A percentile compares a stretch with the other conserved stretches of the same genome.
phyloP scores from a whole-genome alignment of 2,329 filamentous ascomycete species.

The Xylaria sp. region DNA sequence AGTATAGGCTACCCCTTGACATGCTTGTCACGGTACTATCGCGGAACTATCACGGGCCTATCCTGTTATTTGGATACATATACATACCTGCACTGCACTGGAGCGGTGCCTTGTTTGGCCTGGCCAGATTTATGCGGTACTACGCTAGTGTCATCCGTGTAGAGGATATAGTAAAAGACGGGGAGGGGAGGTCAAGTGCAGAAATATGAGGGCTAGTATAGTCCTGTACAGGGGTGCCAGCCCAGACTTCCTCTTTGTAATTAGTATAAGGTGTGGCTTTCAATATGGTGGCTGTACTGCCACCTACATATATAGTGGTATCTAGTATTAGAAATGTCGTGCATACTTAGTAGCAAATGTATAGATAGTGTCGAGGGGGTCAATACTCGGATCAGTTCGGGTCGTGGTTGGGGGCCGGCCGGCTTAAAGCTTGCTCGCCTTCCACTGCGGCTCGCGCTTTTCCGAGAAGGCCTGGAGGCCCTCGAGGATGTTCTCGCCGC shows the following conservation, averaged over 20 bases:
- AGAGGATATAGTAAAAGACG: not conserved
- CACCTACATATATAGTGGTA: not conserved
- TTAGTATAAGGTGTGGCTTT: too few species aligned
- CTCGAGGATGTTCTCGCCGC: conserved; percentile 47
- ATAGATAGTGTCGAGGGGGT: not conserved
- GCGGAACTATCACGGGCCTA: not conserved
- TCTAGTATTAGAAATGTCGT: conserved; percentile 9
- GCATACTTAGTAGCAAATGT: not conserved
- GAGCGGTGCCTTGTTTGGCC: not conserved
- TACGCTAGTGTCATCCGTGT: not conserved
- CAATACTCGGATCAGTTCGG: not conserved
- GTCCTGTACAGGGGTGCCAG: too few species aligned
- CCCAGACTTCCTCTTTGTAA: too few species aligned
- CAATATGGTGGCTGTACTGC: not conserved
- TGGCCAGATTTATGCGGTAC: conserved; percentile 3
- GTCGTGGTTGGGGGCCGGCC: not conserved
- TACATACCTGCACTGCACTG: too few species aligned
- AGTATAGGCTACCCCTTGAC: too few species aligned
- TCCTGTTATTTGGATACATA: not conserved
- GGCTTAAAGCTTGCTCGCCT: conserved; percentile 43
- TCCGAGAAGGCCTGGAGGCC: conserved; percentile 46
- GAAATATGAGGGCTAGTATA: too few species aligned
- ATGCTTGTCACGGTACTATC: not conserved
- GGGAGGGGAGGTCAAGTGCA: too few species aligned
- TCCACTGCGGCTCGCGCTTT: conserved; percentile 46